Evolutionary conservation across 257 asterid genomes (phyloP), one percentile per base, ranked within the genome.

Genomic region (Solanum tarijense): DNA sequence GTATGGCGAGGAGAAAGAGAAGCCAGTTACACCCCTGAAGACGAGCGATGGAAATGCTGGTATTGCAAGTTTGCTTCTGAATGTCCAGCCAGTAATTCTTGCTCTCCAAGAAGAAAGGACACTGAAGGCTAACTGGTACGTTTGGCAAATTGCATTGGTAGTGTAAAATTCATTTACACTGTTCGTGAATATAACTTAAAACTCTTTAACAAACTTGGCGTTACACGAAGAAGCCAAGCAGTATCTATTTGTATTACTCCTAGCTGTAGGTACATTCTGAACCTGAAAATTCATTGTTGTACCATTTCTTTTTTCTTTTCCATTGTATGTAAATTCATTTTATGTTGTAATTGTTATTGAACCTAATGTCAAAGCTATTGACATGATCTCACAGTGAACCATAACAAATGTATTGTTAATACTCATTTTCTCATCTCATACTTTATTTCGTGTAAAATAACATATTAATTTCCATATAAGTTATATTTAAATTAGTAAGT

Each of bases 11-110:
- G 98, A 38, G 90, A 93, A 83, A 90, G 98, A 89, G 95, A 93
- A 89, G 95, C 98, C 83, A 86, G 85, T 87, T 96, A 90, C 86
- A 69, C 96, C 88, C 92, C 98, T 43, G 76, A 83, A 83, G 96
- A 96, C 18, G 99, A 97, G 88, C 96, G 93, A 23, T 96, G 98
- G 98, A 97, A 97, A 92, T 97, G 99, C 93, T 89, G 86, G 83
- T 92, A 87, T 84, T 97, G 99, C 88, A 90, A 90, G 69, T 97
- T 93, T 69, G 91, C 91, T 72, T 84, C 94, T 18, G 89, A 46
- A 27, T 97, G 99, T 89, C 94, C 94, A 4, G 92, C 90, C 86
- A 60, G 92, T 23, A 85, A 84, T 83, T 83, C 87, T 55, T 86
- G 62, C 84, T 89, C 94, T 13, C 71, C 96, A 62, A 89, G 89